Percentiles rank a stretch among this genome's conserved stretches.
Evolutionary conservation across 495 filamentous ascomycete species (phyloP).

Genomic region (Penicillium bovifimosum): DNA sequence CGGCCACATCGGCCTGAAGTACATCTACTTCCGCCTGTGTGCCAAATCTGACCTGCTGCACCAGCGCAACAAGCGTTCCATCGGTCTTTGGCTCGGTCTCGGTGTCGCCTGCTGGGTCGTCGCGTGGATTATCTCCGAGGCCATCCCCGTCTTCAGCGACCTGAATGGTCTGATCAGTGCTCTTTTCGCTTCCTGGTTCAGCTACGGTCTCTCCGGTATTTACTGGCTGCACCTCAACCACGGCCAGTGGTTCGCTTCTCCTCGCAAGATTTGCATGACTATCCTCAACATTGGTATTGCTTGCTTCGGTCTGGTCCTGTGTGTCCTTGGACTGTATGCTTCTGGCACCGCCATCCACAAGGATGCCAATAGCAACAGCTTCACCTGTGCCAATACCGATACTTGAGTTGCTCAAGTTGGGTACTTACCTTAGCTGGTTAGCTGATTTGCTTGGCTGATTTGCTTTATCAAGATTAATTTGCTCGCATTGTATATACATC

Average conservation of each 20-base stretch:
- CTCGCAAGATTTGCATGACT: slow-evolving; percentile 29
- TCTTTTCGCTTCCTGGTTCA: slow-evolving; percentile 41
- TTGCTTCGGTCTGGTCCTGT: slow-evolving; percentile 23
- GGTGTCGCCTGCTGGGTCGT: slow-evolving; percentile 52
- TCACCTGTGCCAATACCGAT: slow-evolving; percentile 30
- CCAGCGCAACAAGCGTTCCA: slow-evolving; percentile 43
- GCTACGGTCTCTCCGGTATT: slow-evolving; percentile 37
- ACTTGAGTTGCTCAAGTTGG: slow-evolving; percentile 11
- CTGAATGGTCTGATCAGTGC: slow-evolving; percentile 47
- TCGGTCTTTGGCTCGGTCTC: slow-evolving; percentile 51
- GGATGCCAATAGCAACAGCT: slow-evolving; percentile 25
- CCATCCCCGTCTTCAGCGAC: slow-evolving; percentile 64
- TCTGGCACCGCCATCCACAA: slow-evolving; percentile 41
- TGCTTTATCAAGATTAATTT: not conserved
- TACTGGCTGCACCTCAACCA: slow-evolving; percentile 42
- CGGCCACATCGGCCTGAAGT: slow-evolving; percentile 55
- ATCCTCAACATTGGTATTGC: slow-evolving; percentile 26
- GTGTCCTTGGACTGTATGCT: slow-evolving; percentile 35
- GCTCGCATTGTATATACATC: slow-evolving; percentile 1
- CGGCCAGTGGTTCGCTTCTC: slow-evolving; percentile 27
- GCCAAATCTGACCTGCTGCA: slow-evolving; percentile 48
- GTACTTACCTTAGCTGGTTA: no score
- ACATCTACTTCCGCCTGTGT: slow-evolving; percentile 61
- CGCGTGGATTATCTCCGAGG: slow-evolving; percentile 64
- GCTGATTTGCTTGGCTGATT: not conserved